Evolutionary conservation across 257 asterid genomes (phyloP), one percentile per base, ranked within the genome.

Genomic region (Leonotis leonurus): DNA sequence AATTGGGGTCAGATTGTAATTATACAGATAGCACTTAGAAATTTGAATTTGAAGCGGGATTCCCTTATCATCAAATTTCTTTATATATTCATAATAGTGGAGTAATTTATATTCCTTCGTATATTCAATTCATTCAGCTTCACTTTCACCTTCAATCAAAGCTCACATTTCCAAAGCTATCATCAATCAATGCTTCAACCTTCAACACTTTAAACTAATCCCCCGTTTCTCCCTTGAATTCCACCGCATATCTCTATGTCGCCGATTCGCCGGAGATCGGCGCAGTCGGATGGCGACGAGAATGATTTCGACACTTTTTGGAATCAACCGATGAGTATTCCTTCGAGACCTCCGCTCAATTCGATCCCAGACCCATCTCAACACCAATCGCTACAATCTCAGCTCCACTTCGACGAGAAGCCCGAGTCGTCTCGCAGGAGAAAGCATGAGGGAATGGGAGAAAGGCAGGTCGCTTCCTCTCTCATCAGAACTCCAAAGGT

Each of bases 341-440:
- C 80, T 16, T 63, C 86, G 6, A 71, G 97, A 74, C 36, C 94
- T 40, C 97, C 97, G 16, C 85, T 89, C 30, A 83, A 33, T 68
- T 78, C 92, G 22, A 90, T 90, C 8, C 70, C 85, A 1, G 95
- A 87, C 65, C 94, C 97, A 0, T 81, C 89, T 13, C 96, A 88
- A 16, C 65, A 49, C 71, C 83, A 50, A 5, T 58, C 69, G 21
- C 72, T 56, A 14, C 74, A 27, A 14, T 9, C 48, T 33, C 69
- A 63, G 11, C 22, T 52, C 33, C 65, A 70, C 25, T 55, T 22
- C 12, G 56, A 54, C 36, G 75, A 67, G 3, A 65, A 65, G 63
- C 53, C 71, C 13, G 76, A 72, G 12, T 45, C 71, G 3, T 65
- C 73, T 56, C 60, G 58, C 24, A 36, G 71, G 64, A 71, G 26